Evolutionary conservation across 768 basidiomycete species (phyloP), one percentile per base, ranked within the genome.

Genomic region (Naganishia randhawae): DNA sequence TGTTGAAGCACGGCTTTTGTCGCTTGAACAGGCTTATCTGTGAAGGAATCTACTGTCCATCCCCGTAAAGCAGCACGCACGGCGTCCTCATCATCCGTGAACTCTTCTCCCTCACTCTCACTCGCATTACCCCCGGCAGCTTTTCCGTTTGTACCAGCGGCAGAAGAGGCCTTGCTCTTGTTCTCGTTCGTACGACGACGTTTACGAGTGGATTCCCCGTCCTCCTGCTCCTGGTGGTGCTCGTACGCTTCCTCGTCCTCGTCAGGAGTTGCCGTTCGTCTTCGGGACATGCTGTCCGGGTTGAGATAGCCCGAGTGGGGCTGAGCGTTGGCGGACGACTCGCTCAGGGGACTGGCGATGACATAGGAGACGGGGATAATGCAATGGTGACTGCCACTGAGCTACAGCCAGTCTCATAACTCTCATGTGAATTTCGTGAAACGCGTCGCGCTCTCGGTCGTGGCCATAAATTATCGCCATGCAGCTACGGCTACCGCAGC

Each of bases 31-130:
- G 57, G 57, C 27, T 61, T 61, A 41, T 61, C 57, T 22, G 57
- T 61, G 17, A 61, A 61, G 6, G 57, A 41, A 61, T 61, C 57
- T 14, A 41, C 17, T 13, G 57, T 61, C 57, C 57, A 61, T 14
- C 57, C 57, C 3, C 57, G 57, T 29, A 61, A 41, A 2, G 57
- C 39, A 27, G 35, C 57, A 41, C 35, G 22, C 7, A 61, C 37
- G 22, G 57, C 57, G 17, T 61, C 57, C 39, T 61, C 57, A 41
- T 61, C 57, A n/a, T 61, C 57, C 11, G 31, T 61, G 37, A 39
- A 22, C 13, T 19, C 22, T 22, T 62, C 42, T 9, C 41, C 66
- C 19, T 57, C 39, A 50, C 55, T 48, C 27, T 54, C 55, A 57
- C 66, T 37, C n/a, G 41, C 52, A n/a, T 57, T 54, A n/a, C n/a